Evolutionary conservation across 192 early-diverging fungal species (phyloP), one percentile per base, ranked within the genome.

Genomic region (Rhizophagus sp.): DNA sequence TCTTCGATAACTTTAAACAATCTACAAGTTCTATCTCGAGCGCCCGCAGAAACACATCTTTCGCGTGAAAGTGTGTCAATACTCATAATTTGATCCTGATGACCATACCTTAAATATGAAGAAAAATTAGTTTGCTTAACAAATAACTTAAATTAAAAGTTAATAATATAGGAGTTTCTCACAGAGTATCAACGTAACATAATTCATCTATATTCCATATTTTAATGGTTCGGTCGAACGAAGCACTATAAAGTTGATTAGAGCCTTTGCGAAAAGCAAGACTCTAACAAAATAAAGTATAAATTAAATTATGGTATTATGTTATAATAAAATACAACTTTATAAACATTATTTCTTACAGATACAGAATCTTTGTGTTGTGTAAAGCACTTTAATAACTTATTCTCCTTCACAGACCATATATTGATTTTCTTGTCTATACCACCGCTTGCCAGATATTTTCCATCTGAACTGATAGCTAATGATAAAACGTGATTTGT

Each of bases 1-100:
- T 98, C 97, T 66, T 99, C 96, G 27, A 94, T 90, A 79, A 98
- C 94, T 85, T 98, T 97, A 97, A 97, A 99, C 75, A 98, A 81
- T 63, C 98, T 88, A 15, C 92, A 88, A 10, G 97, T 96, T 63
- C 92, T 91, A 84, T 99, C 98, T 44, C 98, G 90, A 12, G 93
- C 89, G 19, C 98, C 98, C 9, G 91, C 87, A 13, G 98, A 94
- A 9, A 99, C 88, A 78, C 97, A 98, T 33, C 95, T 90, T 83
- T 99, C 98, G 52, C 92, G 88, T n/a, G 88, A 86, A 83, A 99
- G 83, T 34, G 93, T 90, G 82, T 93, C 94, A 3, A 99, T 90
- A n/a, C 84, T 80, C 0, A 92, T 89, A 73, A 98, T 93, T 44
- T 86, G 83, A 84, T 99, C 98, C 85, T 98, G 98, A 82, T 99